Base-by-base conservation (phyloP, 345 rosid genomes). In the Angophora floribunda region DNA sequence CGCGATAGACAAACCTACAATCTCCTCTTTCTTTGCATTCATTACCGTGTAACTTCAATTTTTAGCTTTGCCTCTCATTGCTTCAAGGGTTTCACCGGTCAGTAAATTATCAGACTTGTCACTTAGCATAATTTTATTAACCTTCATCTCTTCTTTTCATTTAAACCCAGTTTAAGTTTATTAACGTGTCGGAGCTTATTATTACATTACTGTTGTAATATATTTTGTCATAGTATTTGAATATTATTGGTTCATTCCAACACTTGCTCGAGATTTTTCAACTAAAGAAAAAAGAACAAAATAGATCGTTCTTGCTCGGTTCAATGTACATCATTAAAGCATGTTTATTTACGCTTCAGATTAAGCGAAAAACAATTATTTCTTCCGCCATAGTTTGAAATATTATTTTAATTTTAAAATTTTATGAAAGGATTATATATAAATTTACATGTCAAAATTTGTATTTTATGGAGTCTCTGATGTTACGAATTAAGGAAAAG, bases 391-490 rank as follows among this genome's bases (percentile, higher is more conserved):
- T 30, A 16, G 15, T 67, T 67, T 36, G 17, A 7, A 5, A 67
- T 4, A 16, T 67, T 16, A 15, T 16, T 67, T 12, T 32, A 16
- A 32, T 67, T 67, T 67, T 7, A 67, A 67, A 32, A 32, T 17
- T 3, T 32, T 17, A 32, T 16, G 36, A 63, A 63, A 6, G 8
- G n/a, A n/a, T n/a, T 28, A 63, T 28, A 63, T n/a, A 17, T n/a
- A 7, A 8, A 11, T 3, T 6, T 28, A 32, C 45, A 32, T 7
- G 22, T 32, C 44, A 16, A 16, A 15, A 67, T 17, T 16, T 32
- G 4, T 16, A 9, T 41, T 15, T 1, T 0, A 0, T 16, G 2
- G 22, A 67, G 45, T 32, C 16, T 30, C 21, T 15, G 55, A 7
- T 52, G 0, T 65, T 4, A 65, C 41, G 4, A 0, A 28, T 63